A percentile compares a stretch with the other conserved stretches of the same genome.
These are phyloP conservation scores for Ichthyophthirius multifiliis DNA, from an alignment of 169 alveolate species.

Conservation along the genomic window DNA sequence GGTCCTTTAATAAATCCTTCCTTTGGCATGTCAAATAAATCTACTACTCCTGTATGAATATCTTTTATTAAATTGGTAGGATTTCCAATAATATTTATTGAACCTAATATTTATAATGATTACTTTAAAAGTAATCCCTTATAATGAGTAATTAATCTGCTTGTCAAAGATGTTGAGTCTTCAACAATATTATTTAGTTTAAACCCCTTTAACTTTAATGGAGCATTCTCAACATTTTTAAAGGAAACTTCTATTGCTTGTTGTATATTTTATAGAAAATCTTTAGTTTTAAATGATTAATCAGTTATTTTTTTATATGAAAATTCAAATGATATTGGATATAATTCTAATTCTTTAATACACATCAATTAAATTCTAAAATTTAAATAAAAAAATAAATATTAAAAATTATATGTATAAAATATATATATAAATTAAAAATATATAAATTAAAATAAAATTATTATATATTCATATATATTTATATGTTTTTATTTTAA, in stretches of 20 bases:
- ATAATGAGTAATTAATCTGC: slow-evolving; percentile 37
- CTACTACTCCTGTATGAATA: slow-evolving; percentile 78
- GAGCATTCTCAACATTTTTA: neutral
- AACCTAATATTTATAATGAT: slow-evolving; percentile 44
- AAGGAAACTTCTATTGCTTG: neutral
- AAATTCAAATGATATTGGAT: neutral
- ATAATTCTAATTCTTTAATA: neutral
- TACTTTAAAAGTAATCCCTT: slow-evolving; percentile 33
- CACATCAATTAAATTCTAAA: neutral
- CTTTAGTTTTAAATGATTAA: neutral
- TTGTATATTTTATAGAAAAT: neutral
- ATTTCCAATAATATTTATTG: slow-evolving; percentile 68
- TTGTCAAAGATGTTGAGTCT: slow-evolving; percentile 36
- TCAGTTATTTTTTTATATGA: neutral
- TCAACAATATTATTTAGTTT: slow-evolving; percentile 56
- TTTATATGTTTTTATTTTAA: too few relatives aligned
- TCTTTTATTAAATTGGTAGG: slow-evolving; percentile 67
- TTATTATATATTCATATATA: too few relatives aligned
- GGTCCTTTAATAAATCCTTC: slow-evolving; percentile 86
- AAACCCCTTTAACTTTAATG: slow-evolving; percentile 58
- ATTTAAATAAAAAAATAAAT: too few relatives aligned
- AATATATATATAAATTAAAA: too few relatives aligned
- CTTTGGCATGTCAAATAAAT: slow-evolving; percentile 79
- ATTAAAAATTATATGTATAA: too few relatives aligned
- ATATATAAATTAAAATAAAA: too few relatives aligned